A percentile compares a stretch with the other conserved stretches of the same genome.
Conservation (phyloP, 331 rosid species). For the Quercus tomentella region DNA sequence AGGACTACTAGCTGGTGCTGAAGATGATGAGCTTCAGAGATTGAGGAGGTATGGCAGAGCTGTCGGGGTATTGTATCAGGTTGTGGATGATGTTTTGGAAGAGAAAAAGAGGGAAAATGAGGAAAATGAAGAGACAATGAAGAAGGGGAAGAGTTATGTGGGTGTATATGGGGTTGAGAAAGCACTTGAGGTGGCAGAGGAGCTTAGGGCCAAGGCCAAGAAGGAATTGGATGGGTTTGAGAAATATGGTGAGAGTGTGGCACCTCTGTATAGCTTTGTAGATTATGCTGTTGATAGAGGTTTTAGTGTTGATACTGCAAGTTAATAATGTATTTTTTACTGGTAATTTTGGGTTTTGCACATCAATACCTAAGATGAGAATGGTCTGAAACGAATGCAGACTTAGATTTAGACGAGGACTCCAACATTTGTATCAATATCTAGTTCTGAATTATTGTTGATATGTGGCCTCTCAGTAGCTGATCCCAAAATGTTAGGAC, state of each 20-base stretch:
- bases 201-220: slow-evolving; percentile 71
- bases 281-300: slow-evolving; percentile 86
- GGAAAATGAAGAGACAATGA: slow-evolving; percentile 18
- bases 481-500: not conserved
- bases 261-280: slow-evolving; percentile 86
- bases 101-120: slow-evolving; percentile 25
- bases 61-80: slow-evolving; percentile 71
- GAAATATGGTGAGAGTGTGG: slow-evolving; percentile 60
- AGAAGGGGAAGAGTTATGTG: slow-evolving; percentile 66
- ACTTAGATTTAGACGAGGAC: no score
- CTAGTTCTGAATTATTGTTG: not conserved
- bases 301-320: slow-evolving; percentile 46
- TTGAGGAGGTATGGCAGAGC: slow-evolving; percentile 88
- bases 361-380: no score
- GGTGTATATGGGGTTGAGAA: slow-evolving; percentile 68
- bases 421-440: no score
- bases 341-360: not conserved
- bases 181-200: slow-evolving; percentile 72
- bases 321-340: slow-evolving; percentile 21
- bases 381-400: no score
- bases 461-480: not conserved
- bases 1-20: slow-evolving; percentile 80
- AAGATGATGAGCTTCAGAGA: slow-evolving; percentile 68
- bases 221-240: slow-evolving; percentile 76
- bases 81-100: slow-evolving; percentile 72